These are phyloP conservation scores for Mesotaenium endlicherianum DNA, from an alignment of 139 green algal species.

Conservation along the genomic window DNA sequence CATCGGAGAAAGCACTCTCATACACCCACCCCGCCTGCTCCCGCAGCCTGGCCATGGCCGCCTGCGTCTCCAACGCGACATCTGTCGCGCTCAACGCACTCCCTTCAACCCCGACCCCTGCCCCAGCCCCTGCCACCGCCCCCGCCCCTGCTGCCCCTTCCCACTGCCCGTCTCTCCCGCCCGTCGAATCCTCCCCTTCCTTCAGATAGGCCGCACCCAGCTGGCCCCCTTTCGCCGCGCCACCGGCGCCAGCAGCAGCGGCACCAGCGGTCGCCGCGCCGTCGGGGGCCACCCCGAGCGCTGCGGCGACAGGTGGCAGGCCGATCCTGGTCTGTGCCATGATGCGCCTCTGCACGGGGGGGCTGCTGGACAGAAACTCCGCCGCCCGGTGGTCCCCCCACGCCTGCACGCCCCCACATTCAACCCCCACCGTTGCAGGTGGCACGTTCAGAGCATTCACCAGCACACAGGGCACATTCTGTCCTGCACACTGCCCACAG, in stretches of 20 bases:
- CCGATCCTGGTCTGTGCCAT: slow-evolving; percentile 17
- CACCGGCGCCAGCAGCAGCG: too few relatives aligned
- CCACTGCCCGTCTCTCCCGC: neutral
- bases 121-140: neutral
- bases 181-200: too few relatives aligned
- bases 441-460: neutral
- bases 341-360: slow-evolving; percentile 36
- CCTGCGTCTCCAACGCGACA: neutral
- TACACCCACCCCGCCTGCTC: slow-evolving; percentile 7
- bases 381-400: slow-evolving; percentile 31
- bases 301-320: too few relatives aligned
- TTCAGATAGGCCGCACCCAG: too few relatives aligned
- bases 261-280: too few relatives aligned
- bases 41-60: slow-evolving; percentile 7
- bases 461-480: neutral
- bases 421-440: too few relatives aligned
- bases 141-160: neutral
- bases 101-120: neutral
- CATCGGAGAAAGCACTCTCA: slow-evolving; percentile 29
- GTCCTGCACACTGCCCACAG: neutral
- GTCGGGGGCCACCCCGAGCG: too few relatives aligned
- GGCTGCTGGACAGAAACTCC: slow-evolving; percentile 40
- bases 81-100: neutral
- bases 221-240: too few relatives aligned
- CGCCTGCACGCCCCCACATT: slow-evolving; percentile 9